Evolutionary conservation across 2,329 filamentous ascomycete genomes (phyloP).

Genomic region (Aspergillus sp.): DNA sequence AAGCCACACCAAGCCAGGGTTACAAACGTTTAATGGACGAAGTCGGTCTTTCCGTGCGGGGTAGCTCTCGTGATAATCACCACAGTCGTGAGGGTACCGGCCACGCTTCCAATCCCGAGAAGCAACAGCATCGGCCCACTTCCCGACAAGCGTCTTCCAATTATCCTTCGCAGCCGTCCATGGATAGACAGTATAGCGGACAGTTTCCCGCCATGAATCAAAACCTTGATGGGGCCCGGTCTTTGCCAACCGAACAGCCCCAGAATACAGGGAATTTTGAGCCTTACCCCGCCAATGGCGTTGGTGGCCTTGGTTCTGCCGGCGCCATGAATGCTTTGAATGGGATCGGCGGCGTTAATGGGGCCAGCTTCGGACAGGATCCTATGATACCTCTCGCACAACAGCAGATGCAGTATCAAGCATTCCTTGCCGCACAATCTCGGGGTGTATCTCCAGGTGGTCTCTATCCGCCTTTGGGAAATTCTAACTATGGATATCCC

Average conservation of each 20-base stretch:
- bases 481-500: constrained; percentile 46
- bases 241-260: constrained; percentile 36
- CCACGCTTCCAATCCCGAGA: constrained; percentile 37
- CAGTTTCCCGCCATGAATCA: constrained; percentile 41
- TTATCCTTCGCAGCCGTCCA: constrained; percentile 35
- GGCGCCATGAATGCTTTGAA: constrained; percentile 27
- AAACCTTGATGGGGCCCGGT: constrained; percentile 37
- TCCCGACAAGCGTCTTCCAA: constrained; percentile 42
- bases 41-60: constrained; percentile 72
- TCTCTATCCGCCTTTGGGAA: constrained; percentile 48
- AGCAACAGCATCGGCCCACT: constrained; percentile 44
- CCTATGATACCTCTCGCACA: constrained; percentile 43
- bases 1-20: constrained; percentile 89
- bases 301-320: constrained; percentile 28
- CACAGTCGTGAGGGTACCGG: constrained; percentile 34
- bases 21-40: constrained; percentile 99
- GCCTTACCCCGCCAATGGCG: constrained; percentile 37
- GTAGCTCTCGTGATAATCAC: constrained; percentile 40
- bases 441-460: constrained; percentile 44
- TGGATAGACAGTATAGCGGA: constrained; percentile 45
- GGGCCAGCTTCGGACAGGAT: constrained; percentile 39
- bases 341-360: constrained; percentile 31
- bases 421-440: constrained; percentile 50
- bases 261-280: constrained; percentile 37
- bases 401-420: constrained; percentile 60